These are phyloP conservation scores for Phytopythium sindhum DNA, from an alignment of 352 stramenopile species.

Conservation along the genomic window DNA sequence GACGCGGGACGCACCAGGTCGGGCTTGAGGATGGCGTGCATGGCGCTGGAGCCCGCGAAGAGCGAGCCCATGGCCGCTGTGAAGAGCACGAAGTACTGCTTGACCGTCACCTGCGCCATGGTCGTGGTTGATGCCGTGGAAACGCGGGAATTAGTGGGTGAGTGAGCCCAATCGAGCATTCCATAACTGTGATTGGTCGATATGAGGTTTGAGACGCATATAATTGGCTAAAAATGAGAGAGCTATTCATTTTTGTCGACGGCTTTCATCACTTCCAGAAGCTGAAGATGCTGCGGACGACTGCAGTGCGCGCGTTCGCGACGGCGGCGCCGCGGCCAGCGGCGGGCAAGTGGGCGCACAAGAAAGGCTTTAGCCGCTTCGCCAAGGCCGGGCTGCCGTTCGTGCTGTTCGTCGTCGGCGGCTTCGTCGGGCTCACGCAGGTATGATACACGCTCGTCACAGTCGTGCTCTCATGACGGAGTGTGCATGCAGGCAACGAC, in stretches of 20 bases:
- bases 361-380: conserved; percentile 58
- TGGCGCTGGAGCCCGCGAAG: conserved; percentile 79
- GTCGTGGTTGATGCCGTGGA: conserved; percentile 4
- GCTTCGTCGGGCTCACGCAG: conserved; percentile 73
- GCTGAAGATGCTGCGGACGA: conserved; percentile 21
- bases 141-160: not conserved
- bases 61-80: conserved; percentile 69
- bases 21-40: conserved; percentile 80
- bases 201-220: not conserved
- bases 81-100: conserved; percentile 79
- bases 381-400: conserved; percentile 67
- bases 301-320: conserved; percentile 19
- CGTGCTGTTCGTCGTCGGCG: conserved; percentile 80
- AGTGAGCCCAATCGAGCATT: not conserved
- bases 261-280: conserved; percentile 8
- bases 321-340: conserved; percentile 11
- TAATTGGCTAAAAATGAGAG: conserved; percentile 20
- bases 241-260: conserved; percentile 1
- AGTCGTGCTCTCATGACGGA: conserved; percentile 5
- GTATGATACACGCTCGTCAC: conserved; percentile 14
- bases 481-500: not conserved
- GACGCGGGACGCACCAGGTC: conserved; percentile 49
- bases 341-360: conserved; percentile 18
- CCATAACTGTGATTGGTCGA: conserved; percentile 6
- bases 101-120: conserved; percentile 57